Percentiles rank a stretch among this genome's conserved stretches.
Evolutionary conservation across 106 monocot genomes (phyloP).

Genomic region (Gastrodia elata): DNA sequence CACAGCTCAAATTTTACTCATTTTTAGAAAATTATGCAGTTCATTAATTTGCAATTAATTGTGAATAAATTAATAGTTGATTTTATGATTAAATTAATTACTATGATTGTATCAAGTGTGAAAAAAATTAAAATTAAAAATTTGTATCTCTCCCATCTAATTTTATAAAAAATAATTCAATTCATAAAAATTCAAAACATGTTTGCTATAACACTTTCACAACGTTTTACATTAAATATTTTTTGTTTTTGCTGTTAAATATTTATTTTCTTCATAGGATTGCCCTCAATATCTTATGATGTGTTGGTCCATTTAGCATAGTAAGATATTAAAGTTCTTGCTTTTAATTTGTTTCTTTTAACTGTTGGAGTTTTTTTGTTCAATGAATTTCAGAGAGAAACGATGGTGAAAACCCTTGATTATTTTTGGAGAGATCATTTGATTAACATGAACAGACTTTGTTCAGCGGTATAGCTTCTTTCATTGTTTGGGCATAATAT

Average conservation of each 20-base stretch:
- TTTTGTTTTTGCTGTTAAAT: too few relatives aligned
- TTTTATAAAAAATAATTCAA: too few relatives aligned
- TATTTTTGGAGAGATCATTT: constrained; percentile 91
- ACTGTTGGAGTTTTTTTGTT: neutral
- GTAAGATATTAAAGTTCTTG: neutral
- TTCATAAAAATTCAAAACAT: too few relatives aligned
- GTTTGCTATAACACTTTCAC: neutral
- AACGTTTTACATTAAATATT: too few relatives aligned
- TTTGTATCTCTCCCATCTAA: too few relatives aligned
- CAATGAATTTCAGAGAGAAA: constrained; percentile 53
- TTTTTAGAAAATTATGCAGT: too few relatives aligned
- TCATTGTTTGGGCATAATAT: neutral
- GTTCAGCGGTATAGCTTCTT: constrained; percentile 62
- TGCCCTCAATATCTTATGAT: neutral
- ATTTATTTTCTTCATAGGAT: neutral
- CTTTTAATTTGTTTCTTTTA: neutral
- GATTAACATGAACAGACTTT: constrained; percentile 96
- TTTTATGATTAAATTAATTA: too few relatives aligned
- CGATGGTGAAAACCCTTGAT: constrained; percentile 86
- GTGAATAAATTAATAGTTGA: too few relatives aligned
- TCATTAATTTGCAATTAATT: too few relatives aligned
- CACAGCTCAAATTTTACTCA: too few relatives aligned
- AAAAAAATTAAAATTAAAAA: too few relatives aligned
- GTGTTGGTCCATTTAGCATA: neutral
- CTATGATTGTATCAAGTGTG: too few relatives aligned